Conservation (phyloP, 768 basidiomycete genomes). For the Amanita jacksonii region DNA sequence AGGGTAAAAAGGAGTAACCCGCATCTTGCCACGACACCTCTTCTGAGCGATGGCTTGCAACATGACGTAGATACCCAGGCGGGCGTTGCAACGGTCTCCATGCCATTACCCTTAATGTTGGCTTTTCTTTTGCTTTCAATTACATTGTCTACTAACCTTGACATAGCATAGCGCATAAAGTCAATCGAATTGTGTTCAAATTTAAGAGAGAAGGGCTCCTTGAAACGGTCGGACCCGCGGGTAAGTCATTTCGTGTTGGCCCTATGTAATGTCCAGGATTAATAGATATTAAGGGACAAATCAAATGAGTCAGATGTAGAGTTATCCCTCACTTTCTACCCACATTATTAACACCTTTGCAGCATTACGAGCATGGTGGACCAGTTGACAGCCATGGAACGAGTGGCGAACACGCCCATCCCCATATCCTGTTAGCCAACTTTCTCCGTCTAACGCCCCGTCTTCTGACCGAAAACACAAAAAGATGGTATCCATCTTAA, state of each 20-base stretch:
- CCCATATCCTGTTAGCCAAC: slow-evolving; percentile 56
- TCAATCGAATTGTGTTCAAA: slow-evolving; percentile 55
- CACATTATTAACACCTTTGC: slow-evolving; percentile 3
- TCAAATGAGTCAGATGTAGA: slow-evolving; percentile 61
- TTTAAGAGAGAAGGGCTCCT: slow-evolving; percentile 77
- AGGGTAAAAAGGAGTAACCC: slow-evolving; percentile 65
- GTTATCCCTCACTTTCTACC: slow-evolving; percentile 1
- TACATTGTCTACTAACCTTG: too few relatives aligned
- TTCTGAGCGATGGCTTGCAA: slow-evolving; percentile 43
- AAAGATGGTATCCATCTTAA: slow-evolving; percentile 85
- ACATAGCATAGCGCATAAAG: slow-evolving; percentile 70
- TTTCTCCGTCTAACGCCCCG: not conserved
- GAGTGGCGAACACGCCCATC: slow-evolving; percentile 84
- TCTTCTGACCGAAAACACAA: not conserved
- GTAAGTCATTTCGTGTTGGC: slow-evolving; percentile 26
- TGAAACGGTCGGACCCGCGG: slow-evolving; percentile 86
- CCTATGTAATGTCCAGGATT: not conserved
- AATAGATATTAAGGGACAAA: slow-evolving; percentile 49
- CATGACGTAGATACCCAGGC: slow-evolving; percentile 52
- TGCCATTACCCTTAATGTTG: slow-evolving; percentile 79
- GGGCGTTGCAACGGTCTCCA: slow-evolving; percentile 45
- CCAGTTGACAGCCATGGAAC: slow-evolving; percentile 79
- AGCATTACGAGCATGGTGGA: slow-evolving; percentile 68
- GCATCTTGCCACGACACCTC: slow-evolving; percentile 45
- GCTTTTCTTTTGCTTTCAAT: slow-evolving; percentile 12